Evolutionary conservation across 2,329 filamentous ascomycete genomes (phyloP), one percentile per base, ranked within the genome.

Genomic region (Neopestalotiopsis rosae): DNA sequence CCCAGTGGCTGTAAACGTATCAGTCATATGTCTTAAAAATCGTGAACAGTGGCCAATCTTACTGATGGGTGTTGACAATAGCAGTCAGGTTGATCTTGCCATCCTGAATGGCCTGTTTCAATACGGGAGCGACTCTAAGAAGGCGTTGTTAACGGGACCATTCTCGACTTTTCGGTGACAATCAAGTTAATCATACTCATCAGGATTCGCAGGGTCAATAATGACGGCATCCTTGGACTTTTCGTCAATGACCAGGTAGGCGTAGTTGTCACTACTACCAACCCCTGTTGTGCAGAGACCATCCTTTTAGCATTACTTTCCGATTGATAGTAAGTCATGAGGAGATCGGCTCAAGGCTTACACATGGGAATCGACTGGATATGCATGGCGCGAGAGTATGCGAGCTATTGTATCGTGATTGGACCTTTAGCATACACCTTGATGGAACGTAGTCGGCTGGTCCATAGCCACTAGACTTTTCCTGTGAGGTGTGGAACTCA

Each of bases 51-150:
- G 6, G 20, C 28, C 30, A 40, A n/a, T 81, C 93, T 81, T 84
- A 97, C 95, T 98, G 95, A 77, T 99, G 96, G 1, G 96, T 99
- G 79, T 99, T 99, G 76, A 98, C 91, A 77, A 99, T 97, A 64
- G 91, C 93, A 30, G 88, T 94, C 71, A 99, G 83, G 74, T 97
- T 95, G 77, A 97, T 94, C 74, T 89, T 88, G 17, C 92, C 91
- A 28, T 85, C 83, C 56, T 90, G 82, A 5, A 93, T 91, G 69
- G 93, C 90, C 72, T 94, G 87, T 78, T 95, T 91, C 66, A 99
- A 82, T 17, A 90, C 81, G 0, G 89, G 89, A 0, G 84, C 81
- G 61, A 91, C 89, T 74, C 89, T 91, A 62, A 5, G 12, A 10
- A 67, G 71, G 24, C 70, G 66, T 3, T 59, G 66, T 64, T 24